Evolutionary conservation across 768 basidiomycete species (phyloP), one percentile per base, ranked within the genome.

Genomic region (Cantharellus cinnabarinus): DNA sequence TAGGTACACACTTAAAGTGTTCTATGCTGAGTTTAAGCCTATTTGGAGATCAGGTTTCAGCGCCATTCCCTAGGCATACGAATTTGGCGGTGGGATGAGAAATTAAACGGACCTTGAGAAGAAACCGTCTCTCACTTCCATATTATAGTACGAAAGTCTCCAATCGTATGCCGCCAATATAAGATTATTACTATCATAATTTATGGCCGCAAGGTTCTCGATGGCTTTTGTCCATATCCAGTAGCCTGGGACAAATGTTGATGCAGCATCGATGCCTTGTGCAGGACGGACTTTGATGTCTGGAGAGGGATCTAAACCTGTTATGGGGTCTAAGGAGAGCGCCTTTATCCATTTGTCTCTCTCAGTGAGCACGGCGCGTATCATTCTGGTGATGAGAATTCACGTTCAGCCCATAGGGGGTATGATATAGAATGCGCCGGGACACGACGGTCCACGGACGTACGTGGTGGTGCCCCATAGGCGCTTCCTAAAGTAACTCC

Each of bases 171-270:
- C 79, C 1, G 86, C 85, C 3, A 89, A 75, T 66, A 81, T 75
- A 41, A 93, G 71, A 64, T 90, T 91, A 64, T 91, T 89, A 0
- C 87, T 85, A 65, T 97, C 93, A 65, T 97, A 98, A 66, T 84
- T 85, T 20, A 97, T 78, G 1, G 83, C 89, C 0, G 94, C 91
- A 2, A 97, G 76, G 64, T 99, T 98, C 70, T 97, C 87, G 5
- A 98, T 80, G 57, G 95, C 86, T 69, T 93, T 91, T 1, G 84
- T 81, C 85, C 90, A 94, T 58, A 94, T 80, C 93, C 91, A 98
- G 67, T 91, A 99, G 66, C 56, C 68, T 63, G 41, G 63, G 2
- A 61, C 42, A 64, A 89, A 84, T 64, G 76, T 82, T 62, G 84
- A 86, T 2, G 89, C 91, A 0, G 89, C 89, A 66, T 89, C 85